Base-by-base conservation (phyloP, 1,284 basidiomycete genomes). In the Cryptococcus sp. region DNA sequence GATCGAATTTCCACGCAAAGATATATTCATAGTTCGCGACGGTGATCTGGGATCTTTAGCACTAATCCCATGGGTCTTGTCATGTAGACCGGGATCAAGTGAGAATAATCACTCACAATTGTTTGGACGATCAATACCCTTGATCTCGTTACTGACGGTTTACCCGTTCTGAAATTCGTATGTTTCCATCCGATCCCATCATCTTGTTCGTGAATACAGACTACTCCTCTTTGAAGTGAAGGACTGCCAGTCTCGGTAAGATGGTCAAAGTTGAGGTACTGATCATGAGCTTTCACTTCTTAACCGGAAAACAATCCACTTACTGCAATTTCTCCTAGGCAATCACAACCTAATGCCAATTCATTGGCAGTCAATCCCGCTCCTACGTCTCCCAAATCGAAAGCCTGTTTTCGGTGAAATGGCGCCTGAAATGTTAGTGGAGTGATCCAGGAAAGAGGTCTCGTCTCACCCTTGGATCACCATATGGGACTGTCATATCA, bases 401-500 rank as follows among this genome's bases (percentile, higher is more conserved):
- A 78, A 3, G 78, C 78, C 52, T 72, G 70, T 68, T 76, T 74
- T 38, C 72, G 61, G 58, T 68, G 70, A 49, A 58, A 65, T 13
- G 71, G 72, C 0, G 61, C 6, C 34, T 38, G 35, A n/a, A 41
- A 10, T n/a, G 38, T 41, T 41, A 41, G 38, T 41, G 38, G 38
- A 23, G 1, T 1, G 23, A 23, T 23, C n/a, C 38, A 41, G 38
- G 10, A 41, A 10, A 41, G n/a, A 10, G 38, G 15, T 59, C 57
- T 31, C 8, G 13, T 8, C 11, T 49, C 35, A n/a, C 35, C n/a
- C 38, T 41, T n/a, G 72, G 70, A 51, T 79, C 77, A 35, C 71
- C 76, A 59, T 78, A 79, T 5, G 78, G 77, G 3, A 79, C 77
- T 4, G 68, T 72, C 78, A 79, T 79, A 64, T 79, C 78, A 33